Percentiles rank a stretch among this genome's conserved stretches.
Conservation (phyloP, 371 early-diverging fungal genomes). For the Mycotypha africana region DNA sequence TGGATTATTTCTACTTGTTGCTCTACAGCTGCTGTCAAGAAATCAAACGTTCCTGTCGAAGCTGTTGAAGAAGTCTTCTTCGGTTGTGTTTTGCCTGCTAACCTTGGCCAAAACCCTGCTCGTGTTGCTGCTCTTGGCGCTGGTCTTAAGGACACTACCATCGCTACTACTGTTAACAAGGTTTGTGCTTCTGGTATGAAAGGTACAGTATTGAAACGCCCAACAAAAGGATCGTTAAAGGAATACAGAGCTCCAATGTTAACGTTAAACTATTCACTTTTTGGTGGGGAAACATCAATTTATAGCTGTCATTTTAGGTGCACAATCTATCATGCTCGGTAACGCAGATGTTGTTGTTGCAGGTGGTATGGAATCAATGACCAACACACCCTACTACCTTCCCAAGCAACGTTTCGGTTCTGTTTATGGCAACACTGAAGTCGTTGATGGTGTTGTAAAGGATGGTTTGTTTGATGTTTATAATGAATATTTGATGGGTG, state of each 20-base stretch:
- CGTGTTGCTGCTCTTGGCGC: constrained; percentile 93
- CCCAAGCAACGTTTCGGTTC: constrained; percentile 78
- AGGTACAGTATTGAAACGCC: constrained; percentile 49
- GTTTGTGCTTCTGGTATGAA: constrained; percentile 98
- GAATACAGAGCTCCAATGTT: no score
- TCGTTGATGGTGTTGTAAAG: constrained; percentile 83
- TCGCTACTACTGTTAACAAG: constrained; percentile 95
- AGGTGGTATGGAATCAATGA: constrained; percentile 98
- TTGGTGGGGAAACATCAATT: no score
- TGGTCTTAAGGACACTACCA: constrained; percentile 67
- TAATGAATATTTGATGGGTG: constrained; percentile 86
- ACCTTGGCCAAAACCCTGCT: constrained; percentile 94
- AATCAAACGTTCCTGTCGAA: constrained; percentile 59
- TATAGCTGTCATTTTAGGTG: constrained; percentile 75
- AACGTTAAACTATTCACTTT: no score
- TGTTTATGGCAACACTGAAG: constrained; percentile 80
- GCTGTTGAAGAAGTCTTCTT: constrained; percentile 82
- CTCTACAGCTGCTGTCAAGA: constrained; percentile 62
- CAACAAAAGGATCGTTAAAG: no score
- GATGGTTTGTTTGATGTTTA: constrained; percentile 95
- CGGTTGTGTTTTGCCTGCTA: constrained; percentile 85
- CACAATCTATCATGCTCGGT: constrained; percentile 81
- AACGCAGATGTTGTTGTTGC: constrained; percentile 82
- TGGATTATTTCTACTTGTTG: neutral
- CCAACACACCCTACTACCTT: constrained; percentile 90